phyloP scores from a whole-genome alignment of 2,329 filamentous ascomycete genomes.

The Fusarium acutatum region DNA sequence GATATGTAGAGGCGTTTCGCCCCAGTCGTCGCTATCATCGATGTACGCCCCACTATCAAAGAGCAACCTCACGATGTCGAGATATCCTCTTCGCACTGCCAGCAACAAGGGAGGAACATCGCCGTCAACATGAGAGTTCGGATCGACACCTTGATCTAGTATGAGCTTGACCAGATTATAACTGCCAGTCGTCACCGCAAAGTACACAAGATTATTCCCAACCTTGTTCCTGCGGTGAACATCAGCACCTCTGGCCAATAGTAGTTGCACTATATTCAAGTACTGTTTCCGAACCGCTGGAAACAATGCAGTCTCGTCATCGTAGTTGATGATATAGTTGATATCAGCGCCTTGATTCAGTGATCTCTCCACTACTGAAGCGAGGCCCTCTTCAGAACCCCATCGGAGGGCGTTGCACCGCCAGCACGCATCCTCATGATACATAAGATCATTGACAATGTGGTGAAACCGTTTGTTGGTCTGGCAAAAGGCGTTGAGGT shows the following conservation, averaged over 20 bases:
- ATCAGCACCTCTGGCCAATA: not conserved
- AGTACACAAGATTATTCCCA: not conserved
- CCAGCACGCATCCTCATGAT: not conserved
- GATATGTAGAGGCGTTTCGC: not conserved
- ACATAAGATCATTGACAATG: not conserved
- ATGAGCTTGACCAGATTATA: not conserved
- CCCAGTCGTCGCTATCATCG: not conserved
- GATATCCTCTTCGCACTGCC: not conserved
- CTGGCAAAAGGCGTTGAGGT: not conserved
- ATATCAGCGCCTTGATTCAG: not conserved
- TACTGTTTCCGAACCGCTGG: not conserved
- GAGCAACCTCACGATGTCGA: not conserved
- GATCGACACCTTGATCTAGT: not conserved
- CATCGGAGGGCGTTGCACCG: not conserved
- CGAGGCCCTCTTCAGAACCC: not conserved
- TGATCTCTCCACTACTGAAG: not conserved
- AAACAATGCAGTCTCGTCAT: not conserved
- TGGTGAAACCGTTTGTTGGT: not conserved
- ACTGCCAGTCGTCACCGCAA: not conserved
- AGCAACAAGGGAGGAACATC: not conserved
- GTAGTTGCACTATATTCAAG: not conserved
- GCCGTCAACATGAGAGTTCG: not conserved
- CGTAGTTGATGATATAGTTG: not conserved
- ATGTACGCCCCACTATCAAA: not conserved
- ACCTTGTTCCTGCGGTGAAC: not conserved